Evolutionary conservation across 140 eudicot species (phyloP), one percentile per base, ranked within the genome.

Genomic region (Flaveria floridana): DNA sequence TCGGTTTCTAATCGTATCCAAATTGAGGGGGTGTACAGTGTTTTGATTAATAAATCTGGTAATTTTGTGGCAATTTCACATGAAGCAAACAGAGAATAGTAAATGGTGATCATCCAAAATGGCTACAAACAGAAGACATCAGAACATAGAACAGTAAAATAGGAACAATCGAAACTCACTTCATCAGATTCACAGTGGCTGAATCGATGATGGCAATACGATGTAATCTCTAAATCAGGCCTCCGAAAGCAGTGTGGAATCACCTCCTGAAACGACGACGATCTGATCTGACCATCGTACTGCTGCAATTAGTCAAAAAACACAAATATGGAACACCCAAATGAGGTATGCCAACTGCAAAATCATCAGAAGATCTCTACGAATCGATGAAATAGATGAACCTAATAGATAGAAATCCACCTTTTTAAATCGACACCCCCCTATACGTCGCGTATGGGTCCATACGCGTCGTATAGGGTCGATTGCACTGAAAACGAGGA

Each of bases 151-250:
- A 48, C 42, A 75, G 28, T 48, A 28, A 59, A 75, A 30, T 50
- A 51, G 1, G 56, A 65, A 76, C 42, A 58, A 76, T 66, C 71
- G 30, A 77, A 68, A 77, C 81, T 68, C 39, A 77, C 81, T 68
- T 77, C 81, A 77, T 77, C 74, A n/a, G 68, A 77, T 57, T 46
- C 41, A 65, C 67, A 19, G 18, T 19, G 65, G 16, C 44, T 46
- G 0, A 44, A 74, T 62, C 50, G 63, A 61, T 51, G 16, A 53
- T 76, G 41, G 8, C 14, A 19, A 44, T 42, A 8, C 19, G 30
- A 61, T 25, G 79, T 21, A 50, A 15, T 76, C 41, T 76, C 25
- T 28, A 50, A 30, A 30, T 68, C 44, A 47, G 56, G 65, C 70
- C 11, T 11, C 46, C 46, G 13, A 53, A 53, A 53, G 23, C 11